Conservation (phyloP, 768 basidiomycete species). For the Austroboletus festivus region DNA sequence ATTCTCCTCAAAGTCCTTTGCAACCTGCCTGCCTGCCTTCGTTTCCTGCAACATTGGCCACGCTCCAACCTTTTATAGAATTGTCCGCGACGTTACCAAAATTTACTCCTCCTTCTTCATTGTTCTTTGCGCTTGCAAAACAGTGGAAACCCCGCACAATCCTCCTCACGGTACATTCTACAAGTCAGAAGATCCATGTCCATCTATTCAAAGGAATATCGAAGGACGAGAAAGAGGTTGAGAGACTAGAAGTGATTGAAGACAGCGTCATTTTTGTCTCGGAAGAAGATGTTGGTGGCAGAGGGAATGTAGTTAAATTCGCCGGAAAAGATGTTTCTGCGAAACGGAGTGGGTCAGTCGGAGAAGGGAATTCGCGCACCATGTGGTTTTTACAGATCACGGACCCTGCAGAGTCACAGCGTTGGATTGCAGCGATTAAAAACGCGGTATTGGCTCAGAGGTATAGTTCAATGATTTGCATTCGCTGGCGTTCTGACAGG, state of each 20-base stretch:
- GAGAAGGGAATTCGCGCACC: conserved; percentile 5
- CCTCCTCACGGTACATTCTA: conserved; percentile 47
- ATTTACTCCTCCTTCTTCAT: conserved; percentile 62
- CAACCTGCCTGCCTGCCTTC: conserved; percentile 37
- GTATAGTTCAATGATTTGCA: conserved; percentile 33
- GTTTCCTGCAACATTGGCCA: conserved; percentile 57
- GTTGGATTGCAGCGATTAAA: conserved; percentile 77
- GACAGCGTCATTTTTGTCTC: conserved; percentile 74
- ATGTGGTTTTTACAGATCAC: conserved; percentile 67
- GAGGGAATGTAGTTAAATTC: conserved; percentile 59
- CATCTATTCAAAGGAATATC: conserved; percentile 69
- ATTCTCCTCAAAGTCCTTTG: conserved; percentile 15
- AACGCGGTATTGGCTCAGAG: conserved; percentile 66
- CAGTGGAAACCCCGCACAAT: conserved; percentile 69
- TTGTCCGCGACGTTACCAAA: conserved; percentile 58
- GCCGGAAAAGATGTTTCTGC: conserved; percentile 60
- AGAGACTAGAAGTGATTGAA: conserved; percentile 73
- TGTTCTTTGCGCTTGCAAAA: conserved; percentile 68
- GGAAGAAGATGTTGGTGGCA: conserved; percentile 47
- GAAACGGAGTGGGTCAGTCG: conserved; percentile 27
- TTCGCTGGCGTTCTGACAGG: conserved; percentile 3
- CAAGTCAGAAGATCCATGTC: conserved; percentile 46
- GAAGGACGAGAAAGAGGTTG: conserved; percentile 64
- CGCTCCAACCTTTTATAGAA: conserved; percentile 51
- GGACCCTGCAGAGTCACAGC: conserved; percentile 59